A percentile compares a stretch with the other conserved stretches of the same genome.
Conservation (phyloP, 495 filamentous ascomycete species). For the Trichoderma gamsii region DNA sequence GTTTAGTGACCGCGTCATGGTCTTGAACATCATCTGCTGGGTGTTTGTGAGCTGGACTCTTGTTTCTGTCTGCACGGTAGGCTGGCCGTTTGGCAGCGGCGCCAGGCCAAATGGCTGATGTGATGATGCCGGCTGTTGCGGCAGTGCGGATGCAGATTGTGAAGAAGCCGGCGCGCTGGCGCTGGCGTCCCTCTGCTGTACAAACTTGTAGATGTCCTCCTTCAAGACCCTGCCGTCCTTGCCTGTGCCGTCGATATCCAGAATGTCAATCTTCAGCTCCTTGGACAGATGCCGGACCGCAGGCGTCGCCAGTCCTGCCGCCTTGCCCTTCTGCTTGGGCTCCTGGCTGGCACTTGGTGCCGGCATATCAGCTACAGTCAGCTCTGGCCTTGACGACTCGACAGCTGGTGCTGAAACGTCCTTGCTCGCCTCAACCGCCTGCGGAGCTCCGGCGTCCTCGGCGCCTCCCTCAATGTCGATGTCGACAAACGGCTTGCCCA, state of each 20-base stretch:
- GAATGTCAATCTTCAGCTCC: slow-evolving; percentile 67
- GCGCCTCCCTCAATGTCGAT: slow-evolving; percentile 61
- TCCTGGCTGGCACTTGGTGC: slow-evolving; percentile 16
- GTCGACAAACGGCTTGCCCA: slow-evolving; percentile 77
- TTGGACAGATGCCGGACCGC: slow-evolving; percentile 86
- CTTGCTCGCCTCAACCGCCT: slow-evolving; percentile 27
- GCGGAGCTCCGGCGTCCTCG: slow-evolving; percentile 39
- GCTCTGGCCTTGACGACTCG: not conserved
- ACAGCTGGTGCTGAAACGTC: slow-evolving; percentile 1
- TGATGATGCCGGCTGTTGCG: not conserved
- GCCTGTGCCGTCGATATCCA: slow-evolving; percentile 73
- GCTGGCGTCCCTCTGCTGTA: slow-evolving; percentile 34
- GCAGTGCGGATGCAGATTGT: slow-evolving; percentile 14
- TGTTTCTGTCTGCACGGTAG: slow-evolving; percentile 55
- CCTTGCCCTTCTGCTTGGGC: slow-evolving; percentile 38
- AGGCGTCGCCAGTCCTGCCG: slow-evolving; percentile 76
- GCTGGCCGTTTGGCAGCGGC: not conserved
- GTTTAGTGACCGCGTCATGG: slow-evolving; percentile 86
- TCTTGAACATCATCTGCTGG: slow-evolving; percentile 92
- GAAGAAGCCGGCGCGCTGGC: slow-evolving; percentile 16
- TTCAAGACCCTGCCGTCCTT: slow-evolving; percentile 89
- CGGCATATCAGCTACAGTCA: not conserved
- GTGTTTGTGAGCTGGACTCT: slow-evolving; percentile 62
- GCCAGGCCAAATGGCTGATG: slow-evolving; percentile 18
- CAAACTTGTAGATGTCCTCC: slow-evolving; percentile 82